Base-by-base conservation (phyloP, 495 filamentous ascomycete species). In the Neurospora hispaniola region DNA sequence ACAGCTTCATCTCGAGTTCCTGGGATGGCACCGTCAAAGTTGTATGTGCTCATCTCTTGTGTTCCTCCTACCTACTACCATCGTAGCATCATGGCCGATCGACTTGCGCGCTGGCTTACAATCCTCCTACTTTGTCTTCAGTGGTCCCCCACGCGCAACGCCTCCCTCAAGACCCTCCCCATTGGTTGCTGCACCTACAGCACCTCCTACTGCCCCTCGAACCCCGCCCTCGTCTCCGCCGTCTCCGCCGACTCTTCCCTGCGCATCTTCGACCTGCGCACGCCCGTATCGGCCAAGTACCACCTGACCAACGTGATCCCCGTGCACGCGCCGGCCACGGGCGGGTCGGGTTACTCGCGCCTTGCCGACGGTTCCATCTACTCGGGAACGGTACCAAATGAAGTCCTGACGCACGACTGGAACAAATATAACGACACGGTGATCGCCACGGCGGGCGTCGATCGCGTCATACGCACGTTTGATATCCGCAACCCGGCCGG, bases 11-110 rank as follows among this genome's bases (percentile, higher is more conserved):
- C 71, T 94, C 93, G 18, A 90, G 88, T 71, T 94, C 91, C 35
- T 99, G 96, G 96, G 96, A 98, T 79, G 95, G 95, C 69, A 95
- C 92, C 9, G 87, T 98, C 44, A 97, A 97, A 80, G 86, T 99
- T 73, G 89, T 89, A 83, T 42, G 84, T 80, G 23, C n/a, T 39
- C 23, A 11, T 59, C 7, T 9, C 43, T 20, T 18, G 9, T 46
- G 43, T 46, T 46, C 14, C 42, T 31, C 31, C 72, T 66, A 43
- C 72, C 38, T 20, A 40, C 38, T 20, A 40, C 6, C 42, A 18
- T 72, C n/a, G n/a, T 0, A 39, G 27, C 42, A 10, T 12, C 41
- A 46, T 43, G 23, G 23, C 31, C 31, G 12, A 27, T 31, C 48
- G 11, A 27, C 48, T 35, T 66, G 54, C 54, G 4, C 48, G 42